Evolutionary conservation across 768 basidiomycete species (phyloP), one percentile per base, ranked within the genome.

Genomic region (Tricholoma terreum): DNA sequence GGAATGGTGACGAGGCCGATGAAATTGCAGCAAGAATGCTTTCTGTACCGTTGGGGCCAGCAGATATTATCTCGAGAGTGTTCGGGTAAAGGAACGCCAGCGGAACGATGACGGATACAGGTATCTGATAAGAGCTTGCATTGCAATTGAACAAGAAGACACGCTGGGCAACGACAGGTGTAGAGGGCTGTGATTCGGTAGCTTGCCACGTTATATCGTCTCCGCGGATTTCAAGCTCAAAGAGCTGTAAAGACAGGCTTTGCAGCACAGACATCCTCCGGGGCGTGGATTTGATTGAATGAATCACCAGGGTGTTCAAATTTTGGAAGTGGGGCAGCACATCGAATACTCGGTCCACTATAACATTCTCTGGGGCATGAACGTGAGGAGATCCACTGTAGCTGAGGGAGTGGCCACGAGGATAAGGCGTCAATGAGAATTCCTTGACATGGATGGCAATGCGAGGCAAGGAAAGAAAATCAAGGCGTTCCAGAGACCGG

Each of bases 31-130:
- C 48, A 1, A 61, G 33, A 14, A 68, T 12, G 14, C 59, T 60
- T 27, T 62, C 57, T 0, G 67, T 63, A 6, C 63, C 67, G 38
- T 58, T 63, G 2, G 58, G 55, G 6, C 62, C 67, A 6, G 63
- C 51, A 4, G 55, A 49, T 6, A 69, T 53, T n/a, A 51, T 27
- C 36, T 59, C 52, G 6, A 66, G 19, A 22, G 58, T 48, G 1
- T 21, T 12, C 1, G 63, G 58, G 33, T 60, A 59, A 12, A 62
- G 15, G 49, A 67, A 60, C 5, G 52, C 27, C 3, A 65, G 50
- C 2, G 60, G 53, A 17, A 64, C 51, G 1, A 54, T n/a, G 22
- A 22, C 22, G 2, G 51, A 36, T 3, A 49, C 42, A 6, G 59
- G 58, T 4, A 15, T n/a, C 52, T 56, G 55, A 19, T 58, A 51